phyloP scores from a whole-genome alignment of 305 asterid species.

The Solanum aculeatissimum region DNA sequence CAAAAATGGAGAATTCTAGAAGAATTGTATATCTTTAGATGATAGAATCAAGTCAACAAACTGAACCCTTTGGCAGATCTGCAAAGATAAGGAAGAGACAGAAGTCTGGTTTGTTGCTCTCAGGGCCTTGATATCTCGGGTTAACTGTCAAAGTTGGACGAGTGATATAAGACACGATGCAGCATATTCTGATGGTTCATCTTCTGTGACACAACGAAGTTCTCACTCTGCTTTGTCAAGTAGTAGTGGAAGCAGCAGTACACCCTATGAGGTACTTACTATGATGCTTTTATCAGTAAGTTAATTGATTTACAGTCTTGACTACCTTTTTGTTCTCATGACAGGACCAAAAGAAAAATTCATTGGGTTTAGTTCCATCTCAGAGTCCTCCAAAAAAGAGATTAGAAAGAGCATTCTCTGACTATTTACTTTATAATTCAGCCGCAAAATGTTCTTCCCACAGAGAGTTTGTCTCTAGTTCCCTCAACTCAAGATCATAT shows the following conservation, averaged over 20 bases:
- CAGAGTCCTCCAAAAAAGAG: conserved; percentile 37
- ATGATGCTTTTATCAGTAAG: conserved; percentile 3
- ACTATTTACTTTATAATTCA: conserved; percentile 22
- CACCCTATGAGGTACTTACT: conserved; percentile 35
- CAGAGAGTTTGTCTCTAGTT: conserved; percentile 19
- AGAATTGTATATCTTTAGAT: not conserved
- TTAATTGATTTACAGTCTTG: not conserved
- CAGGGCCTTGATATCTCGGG: conserved; percentile 38
- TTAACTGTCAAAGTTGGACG: conserved; percentile 35
- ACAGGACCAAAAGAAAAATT: conserved; percentile 21
- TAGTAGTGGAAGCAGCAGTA: conserved; percentile 28
- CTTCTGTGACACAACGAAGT: conserved; percentile 21
- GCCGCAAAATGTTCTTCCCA: conserved; percentile 23
- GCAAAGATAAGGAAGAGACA: conserved; percentile 76
- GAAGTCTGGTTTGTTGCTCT: conserved; percentile 64
- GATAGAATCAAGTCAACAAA: not conserved
- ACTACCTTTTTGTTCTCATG: not conserved
- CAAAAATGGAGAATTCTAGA: not conserved
- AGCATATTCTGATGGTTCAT: conserved; percentile 34
- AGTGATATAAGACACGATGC: conserved; percentile 21
- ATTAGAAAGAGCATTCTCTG: conserved; percentile 53
- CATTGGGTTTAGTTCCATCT: conserved; percentile 11
- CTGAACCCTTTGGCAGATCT: conserved; percentile 37
- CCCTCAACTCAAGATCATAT: conserved; percentile 27
- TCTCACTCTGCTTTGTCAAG: conserved; percentile 30